A percentile compares a stretch with the other conserved stretches of the same genome.
Evolutionary conservation across 371 early-diverging fungal genomes (phyloP).

Genomic region (Lichtheimia ramosa): DNA sequence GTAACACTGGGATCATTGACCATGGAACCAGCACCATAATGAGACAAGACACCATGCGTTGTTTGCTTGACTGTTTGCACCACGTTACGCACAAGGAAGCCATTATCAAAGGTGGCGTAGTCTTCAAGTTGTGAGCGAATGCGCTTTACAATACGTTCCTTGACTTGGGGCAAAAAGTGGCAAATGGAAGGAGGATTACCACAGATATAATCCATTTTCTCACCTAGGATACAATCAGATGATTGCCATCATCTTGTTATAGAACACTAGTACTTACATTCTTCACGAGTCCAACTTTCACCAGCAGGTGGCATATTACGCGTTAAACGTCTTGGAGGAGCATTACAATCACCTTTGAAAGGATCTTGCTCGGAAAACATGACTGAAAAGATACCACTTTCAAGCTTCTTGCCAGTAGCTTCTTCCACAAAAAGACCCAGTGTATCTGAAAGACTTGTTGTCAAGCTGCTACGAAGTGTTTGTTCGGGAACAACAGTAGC

Average conservation of each 20-base stretch:
- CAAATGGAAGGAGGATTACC: conserved; percentile 72
- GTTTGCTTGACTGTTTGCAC: conserved; percentile 30
- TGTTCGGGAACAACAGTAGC: conserved; percentile 28
- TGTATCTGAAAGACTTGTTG: conserved; percentile 13
- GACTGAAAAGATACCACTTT: conserved; percentile 45
- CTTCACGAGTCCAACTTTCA: conserved; percentile 56
- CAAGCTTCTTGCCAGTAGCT: conserved; percentile 27
- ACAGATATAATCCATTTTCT: conserved; percentile 64
- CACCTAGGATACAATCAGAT: conserved; percentile 20
- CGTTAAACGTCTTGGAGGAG: conserved; percentile 53
- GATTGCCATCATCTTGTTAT: not conserved
- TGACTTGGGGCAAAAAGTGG: conserved; percentile 42
- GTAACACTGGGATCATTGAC: conserved; percentile 27
- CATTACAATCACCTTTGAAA: conserved; percentile 67
- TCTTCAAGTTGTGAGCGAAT: conserved; percentile 27
- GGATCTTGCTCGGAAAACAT: conserved; percentile 60
- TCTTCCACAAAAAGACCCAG: conserved; percentile 15
- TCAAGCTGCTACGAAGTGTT: conserved; percentile 29
- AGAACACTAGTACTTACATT: conserved; percentile 40
- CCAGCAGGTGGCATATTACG: conserved; percentile 56
- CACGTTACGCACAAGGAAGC: conserved; percentile 31
- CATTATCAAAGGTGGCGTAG: conserved; percentile 35
- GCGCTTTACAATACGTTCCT: conserved; percentile 40
- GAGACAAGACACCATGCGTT: conserved; percentile 24
- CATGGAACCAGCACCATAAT: conserved; percentile 37